These are phyloP conservation scores for Tuber calosporum DNA, from an alignment of 495 filamentous ascomycete genomes.

Conservation along the genomic window DNA sequence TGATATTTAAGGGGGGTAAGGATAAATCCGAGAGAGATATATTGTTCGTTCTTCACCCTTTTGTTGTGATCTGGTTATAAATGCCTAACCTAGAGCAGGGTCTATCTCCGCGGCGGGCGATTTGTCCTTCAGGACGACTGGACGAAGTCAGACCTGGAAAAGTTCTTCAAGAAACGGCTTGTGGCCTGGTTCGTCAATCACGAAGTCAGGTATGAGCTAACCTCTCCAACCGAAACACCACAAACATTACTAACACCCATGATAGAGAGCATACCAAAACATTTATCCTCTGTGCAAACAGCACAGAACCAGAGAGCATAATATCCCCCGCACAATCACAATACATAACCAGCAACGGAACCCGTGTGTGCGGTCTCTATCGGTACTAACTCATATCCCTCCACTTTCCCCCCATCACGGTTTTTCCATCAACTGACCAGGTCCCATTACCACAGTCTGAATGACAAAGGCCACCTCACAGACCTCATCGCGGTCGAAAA, in stretches of 20 bases:
- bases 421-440: not conserved
- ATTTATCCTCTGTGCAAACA: not conserved
- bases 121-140: not conserved
- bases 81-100: not conserved
- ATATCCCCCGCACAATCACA: not conserved
- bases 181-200: not conserved
- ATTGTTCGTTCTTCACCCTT: not conserved
- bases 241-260: not conserved
- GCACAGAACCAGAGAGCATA: not conserved
- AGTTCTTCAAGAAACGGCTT: not conserved
- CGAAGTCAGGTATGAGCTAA: not conserved
- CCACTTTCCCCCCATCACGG: not conserved
- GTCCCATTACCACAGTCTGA: not conserved
- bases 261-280: not conserved
- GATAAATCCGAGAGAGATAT: not conserved
- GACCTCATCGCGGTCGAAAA: not conserved
- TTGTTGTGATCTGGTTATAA: not conserved
- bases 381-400: not conserved
- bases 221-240: not conserved
- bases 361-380: not conserved
- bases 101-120: not conserved
- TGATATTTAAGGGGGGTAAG: not conserved
- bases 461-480: not conserved
- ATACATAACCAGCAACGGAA: not conserved
- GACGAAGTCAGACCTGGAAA: not conserved